Conservation (phyloP, 2,329 filamentous ascomycete species). For the Davidsoniella virescens region DNA sequence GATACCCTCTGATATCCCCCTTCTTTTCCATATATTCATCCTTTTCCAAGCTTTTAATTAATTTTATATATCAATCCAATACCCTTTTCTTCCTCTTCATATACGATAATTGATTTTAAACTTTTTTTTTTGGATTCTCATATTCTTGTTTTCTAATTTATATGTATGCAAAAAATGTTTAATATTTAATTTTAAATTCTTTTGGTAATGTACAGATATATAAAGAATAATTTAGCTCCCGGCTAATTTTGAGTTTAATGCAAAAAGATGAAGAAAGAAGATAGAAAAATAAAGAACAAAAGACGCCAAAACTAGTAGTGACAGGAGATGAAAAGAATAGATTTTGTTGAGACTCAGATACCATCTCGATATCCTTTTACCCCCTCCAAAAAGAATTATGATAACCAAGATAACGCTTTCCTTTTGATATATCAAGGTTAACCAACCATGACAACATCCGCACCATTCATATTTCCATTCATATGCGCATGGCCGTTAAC, state of each 20-base stretch:
- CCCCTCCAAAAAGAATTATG: no score
- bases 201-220: no score
- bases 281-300: background rate
- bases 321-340: background rate
- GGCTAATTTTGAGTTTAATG: background rate
- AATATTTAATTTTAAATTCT: background rate
- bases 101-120: no score
- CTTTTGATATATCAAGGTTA: background rate
- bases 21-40: background rate
- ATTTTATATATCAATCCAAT: background rate
- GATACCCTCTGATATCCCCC: background rate
- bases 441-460: constrained; percentile 11
- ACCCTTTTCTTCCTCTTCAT: background rate
- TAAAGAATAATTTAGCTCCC: no score
- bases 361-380: background rate
- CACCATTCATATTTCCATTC: constrained; percentile 1
- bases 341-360: background rate
- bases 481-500: background rate
- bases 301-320: background rate
- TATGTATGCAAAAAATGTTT: background rate
- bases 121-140: background rate
- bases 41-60: background rate
- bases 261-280: background rate
- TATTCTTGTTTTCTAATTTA: background rate
- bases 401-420: no score